phyloP scores from a whole-genome alignment of 768 basidiomycete genomes.

The Russula abietina region DNA sequence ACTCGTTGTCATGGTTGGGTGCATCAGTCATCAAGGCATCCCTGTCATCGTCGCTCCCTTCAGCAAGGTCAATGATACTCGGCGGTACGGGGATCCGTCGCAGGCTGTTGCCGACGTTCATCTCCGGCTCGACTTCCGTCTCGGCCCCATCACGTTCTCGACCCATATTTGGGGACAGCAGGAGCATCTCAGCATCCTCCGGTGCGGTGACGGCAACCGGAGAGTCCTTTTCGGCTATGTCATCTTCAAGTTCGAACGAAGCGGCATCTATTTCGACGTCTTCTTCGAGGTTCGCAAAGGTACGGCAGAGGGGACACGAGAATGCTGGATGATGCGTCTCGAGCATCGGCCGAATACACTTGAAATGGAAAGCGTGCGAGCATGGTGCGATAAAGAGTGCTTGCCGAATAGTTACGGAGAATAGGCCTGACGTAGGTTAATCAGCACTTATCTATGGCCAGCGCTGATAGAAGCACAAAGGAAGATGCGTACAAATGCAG shows the following conservation, averaged over 20 bases:
- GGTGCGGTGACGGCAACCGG: not conserved
- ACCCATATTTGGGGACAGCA: slow-evolving; percentile 11
- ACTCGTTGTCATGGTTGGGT: not conserved
- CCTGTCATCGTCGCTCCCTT: slow-evolving; percentile 19
- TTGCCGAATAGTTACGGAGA: slow-evolving; percentile 88
- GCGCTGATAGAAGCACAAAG: slow-evolving; percentile 12
- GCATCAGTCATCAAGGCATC: slow-evolving; percentile 19
- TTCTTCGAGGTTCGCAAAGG: slow-evolving; percentile 91
- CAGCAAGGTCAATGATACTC: slow-evolving; percentile 21
- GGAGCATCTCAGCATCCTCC: slow-evolving; percentile 19
- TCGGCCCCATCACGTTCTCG: slow-evolving; percentile 20
- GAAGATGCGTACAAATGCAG: slow-evolving; percentile 72
- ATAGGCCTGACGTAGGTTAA: slow-evolving; percentile 44
- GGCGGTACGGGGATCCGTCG: slow-evolving; percentile 14
- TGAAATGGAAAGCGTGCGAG: slow-evolving; percentile 94
- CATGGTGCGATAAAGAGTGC: slow-evolving; percentile 97
- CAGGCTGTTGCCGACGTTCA: not conserved
- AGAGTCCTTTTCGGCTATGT: not conserved
- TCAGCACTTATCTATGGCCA: not conserved
- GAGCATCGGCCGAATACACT: slow-evolving; percentile 90
- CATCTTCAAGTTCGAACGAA: slow-evolving; percentile 13
- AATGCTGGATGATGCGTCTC: slow-evolving; percentile 89
- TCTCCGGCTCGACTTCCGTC: slow-evolving; percentile 21
- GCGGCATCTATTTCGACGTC: slow-evolving; percentile 72
- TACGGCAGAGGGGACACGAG: slow-evolving; percentile 90